phyloP scores from a whole-genome alignment of 768 basidiomycete genomes.

The Boletus vinaceobasis region DNA sequence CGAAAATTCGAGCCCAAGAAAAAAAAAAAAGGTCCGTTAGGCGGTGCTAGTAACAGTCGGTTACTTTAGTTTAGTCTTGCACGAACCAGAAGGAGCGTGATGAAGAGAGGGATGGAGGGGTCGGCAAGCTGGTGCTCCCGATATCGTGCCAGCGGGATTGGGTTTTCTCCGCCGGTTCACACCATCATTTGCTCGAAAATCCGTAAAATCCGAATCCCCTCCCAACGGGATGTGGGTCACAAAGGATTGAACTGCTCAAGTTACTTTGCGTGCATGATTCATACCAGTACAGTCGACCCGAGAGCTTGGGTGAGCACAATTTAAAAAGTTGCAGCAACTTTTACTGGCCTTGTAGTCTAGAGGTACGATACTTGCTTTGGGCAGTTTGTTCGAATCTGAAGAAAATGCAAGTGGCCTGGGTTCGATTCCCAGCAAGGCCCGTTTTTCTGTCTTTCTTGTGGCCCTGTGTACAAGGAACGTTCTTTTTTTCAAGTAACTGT shows the following conservation, averaged over 20 bases:
- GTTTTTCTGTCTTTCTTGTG: background rate
- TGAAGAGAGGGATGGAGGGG: background rate
- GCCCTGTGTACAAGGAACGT: background rate
- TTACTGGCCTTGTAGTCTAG: slow-evolving; percentile 30
- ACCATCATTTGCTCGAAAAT: background rate
- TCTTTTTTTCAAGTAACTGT: too few relatives aligned
- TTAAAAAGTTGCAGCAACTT: background rate
- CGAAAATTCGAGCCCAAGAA: background rate
- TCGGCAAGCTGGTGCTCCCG: too few relatives aligned
- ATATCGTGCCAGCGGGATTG: background rate
- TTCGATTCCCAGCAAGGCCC: slow-evolving; percentile 41
- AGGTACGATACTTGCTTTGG: slow-evolving; percentile 35
- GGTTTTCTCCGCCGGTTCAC: background rate
- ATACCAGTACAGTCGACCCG: too few relatives aligned
- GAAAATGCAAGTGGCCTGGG: slow-evolving; percentile 36
- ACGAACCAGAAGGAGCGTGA: background rate
- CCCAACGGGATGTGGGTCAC: background rate
- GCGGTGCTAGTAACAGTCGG: background rate
- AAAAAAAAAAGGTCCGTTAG: background rate
- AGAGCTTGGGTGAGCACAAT: too few relatives aligned
- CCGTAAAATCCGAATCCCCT: background rate
- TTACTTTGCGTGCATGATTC: too few relatives aligned
- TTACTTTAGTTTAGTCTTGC: background rate
- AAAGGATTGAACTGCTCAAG: background rate
- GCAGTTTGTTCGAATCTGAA: background rate